A percentile compares a stretch with the other conserved stretches of the same genome.
These are phyloP conservation scores for Teunomyces barrocoloradensis DNA, from an alignment of 805 yeast species.

Conservation along the genomic window DNA sequence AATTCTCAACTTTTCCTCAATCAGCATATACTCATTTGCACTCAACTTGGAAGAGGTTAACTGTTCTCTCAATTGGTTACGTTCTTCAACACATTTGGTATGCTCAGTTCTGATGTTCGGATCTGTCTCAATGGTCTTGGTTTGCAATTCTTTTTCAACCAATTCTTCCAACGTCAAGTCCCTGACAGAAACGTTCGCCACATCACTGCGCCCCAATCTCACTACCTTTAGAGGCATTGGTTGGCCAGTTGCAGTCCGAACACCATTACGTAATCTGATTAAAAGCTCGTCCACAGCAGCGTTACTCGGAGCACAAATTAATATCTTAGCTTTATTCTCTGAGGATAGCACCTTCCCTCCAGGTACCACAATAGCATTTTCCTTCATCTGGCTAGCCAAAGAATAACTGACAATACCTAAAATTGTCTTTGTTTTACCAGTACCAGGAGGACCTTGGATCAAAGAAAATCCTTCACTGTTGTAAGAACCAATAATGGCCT, in stretches of 20 bases:
- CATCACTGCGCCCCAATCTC: constrained; percentile 87
- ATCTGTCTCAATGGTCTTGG: constrained; percentile 41
- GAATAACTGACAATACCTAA: constrained; percentile 84
- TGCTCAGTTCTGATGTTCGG: constrained; percentile 49
- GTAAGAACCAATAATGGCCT: constrained; percentile 76
- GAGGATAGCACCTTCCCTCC: constrained; percentile 15
- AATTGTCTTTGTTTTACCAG: constrained; percentile 95
- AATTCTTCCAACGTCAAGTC: constrained; percentile 83
- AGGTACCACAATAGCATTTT: constrained; percentile 19
- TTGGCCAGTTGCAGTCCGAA: constrained; percentile 53
- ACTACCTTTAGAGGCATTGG: constrained; percentile 65
- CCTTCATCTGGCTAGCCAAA: constrained; percentile 37
- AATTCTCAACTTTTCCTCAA: constrained; percentile 52
- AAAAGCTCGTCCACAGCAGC: constrained; percentile 98
- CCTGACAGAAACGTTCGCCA: constrained; percentile 75
- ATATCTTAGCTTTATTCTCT: constrained; percentile 46
- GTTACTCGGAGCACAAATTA: constrained; percentile 97
- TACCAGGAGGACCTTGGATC: constrained; percentile 98
- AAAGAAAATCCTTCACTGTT: constrained; percentile 73
- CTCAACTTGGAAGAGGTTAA: constrained; percentile 25
- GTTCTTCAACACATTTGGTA: constrained; percentile 51
- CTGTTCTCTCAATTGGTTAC: constrained; percentile 52
- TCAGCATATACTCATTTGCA: constrained; percentile 43
- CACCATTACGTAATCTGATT: constrained; percentile 73
- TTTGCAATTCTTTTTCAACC: constrained; percentile 60